Base-by-base conservation (phyloP, 2,329 filamentous ascomycete species). In the Curvularia sp. region DNA sequence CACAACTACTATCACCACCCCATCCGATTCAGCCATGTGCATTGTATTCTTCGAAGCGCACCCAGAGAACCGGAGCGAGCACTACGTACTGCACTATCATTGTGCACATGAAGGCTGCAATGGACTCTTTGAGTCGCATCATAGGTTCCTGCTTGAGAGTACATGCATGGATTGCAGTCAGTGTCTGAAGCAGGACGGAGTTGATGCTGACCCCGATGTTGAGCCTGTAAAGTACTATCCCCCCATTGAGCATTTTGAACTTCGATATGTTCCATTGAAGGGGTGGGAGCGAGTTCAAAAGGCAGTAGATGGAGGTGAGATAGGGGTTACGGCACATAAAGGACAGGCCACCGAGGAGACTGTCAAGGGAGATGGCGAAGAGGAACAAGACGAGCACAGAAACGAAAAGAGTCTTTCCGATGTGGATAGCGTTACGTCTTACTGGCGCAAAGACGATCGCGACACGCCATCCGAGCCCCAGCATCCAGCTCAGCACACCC, bases 21-120 rank as follows among this genome's bases (percentile, higher is more conserved):
- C 12, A 7, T 18, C 23, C 32, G 32, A 15, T 5, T n/a, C 45
- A 19, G 7, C 5, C 6, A 65, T 65, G 63, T 65, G 63, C 36
- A 52, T 65, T 19, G 39, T 36, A 9, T 65, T 52, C 49, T 54
- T 54, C 41, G 30, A 38, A n/a, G 3, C 13, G 12, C 48, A 63
- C 27, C 15, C 43, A 10, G 38, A 53, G 30, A 49, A 42, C 28
- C 21, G 21, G 5, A 46, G 30, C 1, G 23, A 51, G 18, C 53
- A 55, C 30, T 19, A 3, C 15, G 6, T 43, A 9, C 15, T 1
- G 0, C 42, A 9, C 1, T 23, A 49, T 2, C 57, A 59, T 10
- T 64, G 61, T 41, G 41, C 7, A 8, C 57, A 65, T 34, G 21
- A 27, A 18, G 27, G 38, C 18, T 55, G 53, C 13, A n/a, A 60